Conservation (phyloP, 345 rosid species). For the thale cress (Arabidopsis thaliana) region DNA sequence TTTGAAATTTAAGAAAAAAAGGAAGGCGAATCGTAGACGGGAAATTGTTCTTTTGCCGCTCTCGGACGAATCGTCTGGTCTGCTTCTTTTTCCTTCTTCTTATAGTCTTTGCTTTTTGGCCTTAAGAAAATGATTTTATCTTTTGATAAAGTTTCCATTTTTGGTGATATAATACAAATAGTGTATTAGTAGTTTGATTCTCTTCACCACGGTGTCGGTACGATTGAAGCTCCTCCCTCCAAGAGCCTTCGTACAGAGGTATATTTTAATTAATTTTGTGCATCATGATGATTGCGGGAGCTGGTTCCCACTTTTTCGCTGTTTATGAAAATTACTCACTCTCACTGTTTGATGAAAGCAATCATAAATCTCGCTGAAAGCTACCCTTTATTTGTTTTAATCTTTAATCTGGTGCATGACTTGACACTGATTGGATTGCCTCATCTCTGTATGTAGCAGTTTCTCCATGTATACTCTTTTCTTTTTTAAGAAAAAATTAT, state of each 20-base stretch:
- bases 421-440: slow-evolving; percentile 39
- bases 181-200: slow-evolving; percentile 26
- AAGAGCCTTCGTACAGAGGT: neutral
- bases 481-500: neutral
- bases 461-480: neutral
- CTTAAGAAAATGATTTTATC: slow-evolving; percentile 5
- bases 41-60: slow-evolving; percentile 36
- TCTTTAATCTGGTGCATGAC: slow-evolving; percentile 23
- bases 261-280: neutral
- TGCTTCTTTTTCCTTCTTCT: neutral
- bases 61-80: slow-evolving; percentile 27
- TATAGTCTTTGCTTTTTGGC: neutral
- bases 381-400: slow-evolving; percentile 25
- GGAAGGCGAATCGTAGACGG: neutral
- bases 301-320: slow-evolving; percentile 20
- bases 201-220: slow-evolving; percentile 41
- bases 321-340: slow-evolving; percentile 4
- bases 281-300: slow-evolving; percentile 8
- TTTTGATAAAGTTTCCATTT: slow-evolving; percentile 33
- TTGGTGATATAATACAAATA: slow-evolving; percentile 20
- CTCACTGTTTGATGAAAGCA: slow-evolving; percentile 43
- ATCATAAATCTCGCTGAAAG: slow-evolving; percentile 45
- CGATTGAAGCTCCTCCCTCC: slow-evolving; percentile 5
- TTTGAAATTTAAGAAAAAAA: slow-evolving; percentile 21
- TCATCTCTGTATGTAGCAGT: neutral